Conservation (phyloP, 441 rosid species). For the Syzygium syzygioides region DNA sequence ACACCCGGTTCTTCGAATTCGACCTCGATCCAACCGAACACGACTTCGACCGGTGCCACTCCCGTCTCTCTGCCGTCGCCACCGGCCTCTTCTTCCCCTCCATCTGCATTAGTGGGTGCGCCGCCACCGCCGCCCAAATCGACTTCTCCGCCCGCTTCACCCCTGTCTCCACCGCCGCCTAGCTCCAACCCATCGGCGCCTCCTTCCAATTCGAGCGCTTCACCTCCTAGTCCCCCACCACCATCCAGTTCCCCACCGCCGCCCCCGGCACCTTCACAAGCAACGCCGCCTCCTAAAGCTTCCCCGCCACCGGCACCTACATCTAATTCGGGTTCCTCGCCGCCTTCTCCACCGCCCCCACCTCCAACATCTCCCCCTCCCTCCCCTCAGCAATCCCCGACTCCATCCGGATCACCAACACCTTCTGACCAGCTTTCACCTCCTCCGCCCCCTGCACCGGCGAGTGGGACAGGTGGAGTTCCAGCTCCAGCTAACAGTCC, state of each 20-base stretch:
- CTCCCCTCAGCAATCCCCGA: slow-evolving; percentile 4
- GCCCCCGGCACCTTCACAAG: slow-evolving; percentile 7
- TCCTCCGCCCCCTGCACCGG: slow-evolving; percentile 17
- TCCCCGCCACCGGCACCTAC: not conserved
- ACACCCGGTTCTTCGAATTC: not conserved
- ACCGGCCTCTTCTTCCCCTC: not conserved
- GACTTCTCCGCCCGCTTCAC: slow-evolving; percentile 4
- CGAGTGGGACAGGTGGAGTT: slow-evolving; percentile 1
- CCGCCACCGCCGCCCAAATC: not conserved
- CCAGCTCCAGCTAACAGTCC: slow-evolving; percentile 13
- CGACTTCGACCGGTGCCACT: not conserved
- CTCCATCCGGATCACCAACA: slow-evolving; percentile 28
- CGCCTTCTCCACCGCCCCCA: not conserved
- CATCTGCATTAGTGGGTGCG: not conserved
- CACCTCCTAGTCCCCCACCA: not conserved
- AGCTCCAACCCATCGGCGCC: slow-evolving; percentile 14
- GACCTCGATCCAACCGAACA: not conserved
- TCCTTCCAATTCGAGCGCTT: slow-evolving; percentile 1
- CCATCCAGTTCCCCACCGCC: not conserved
- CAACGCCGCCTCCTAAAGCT: not conserved
- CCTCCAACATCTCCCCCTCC: not conserved
- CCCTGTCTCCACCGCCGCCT: not conserved
- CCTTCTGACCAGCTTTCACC: slow-evolving; percentile 16
- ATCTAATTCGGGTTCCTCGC: not conserved
- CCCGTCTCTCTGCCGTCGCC: not conserved